A percentile compares a stretch with the other conserved stretches of the same genome.
Conservation (phyloP, 179 eudicot genomes). For the Sideroxylon spinosum region DNA sequence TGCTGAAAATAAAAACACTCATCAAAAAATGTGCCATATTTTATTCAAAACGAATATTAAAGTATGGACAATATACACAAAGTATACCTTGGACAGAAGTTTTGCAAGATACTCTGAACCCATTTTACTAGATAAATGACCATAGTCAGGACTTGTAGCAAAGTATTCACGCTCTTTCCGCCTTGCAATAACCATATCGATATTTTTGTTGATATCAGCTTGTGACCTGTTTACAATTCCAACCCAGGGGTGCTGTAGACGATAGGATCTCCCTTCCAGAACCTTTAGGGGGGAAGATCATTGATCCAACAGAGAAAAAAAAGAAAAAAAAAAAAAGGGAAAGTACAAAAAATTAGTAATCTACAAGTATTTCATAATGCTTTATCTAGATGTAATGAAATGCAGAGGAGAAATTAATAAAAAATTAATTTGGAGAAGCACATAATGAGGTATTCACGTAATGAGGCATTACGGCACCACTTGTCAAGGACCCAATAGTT, state of each 20-base stretch:
- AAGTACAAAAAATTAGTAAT: not conserved
- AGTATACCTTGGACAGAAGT: slow-evolving; percentile 69
- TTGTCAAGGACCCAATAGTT: not conserved
- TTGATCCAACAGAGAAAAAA: not conserved
- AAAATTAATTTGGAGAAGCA: not conserved
- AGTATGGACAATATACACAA: not conserved
- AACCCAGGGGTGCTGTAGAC: slow-evolving; percentile 85
- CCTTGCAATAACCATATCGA: slow-evolving; percentile 80
- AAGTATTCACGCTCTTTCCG: slow-evolving; percentile 79
- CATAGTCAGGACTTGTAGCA: slow-evolving; percentile 81
- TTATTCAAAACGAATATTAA: not conserved
- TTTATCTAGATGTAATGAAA: not conserved
- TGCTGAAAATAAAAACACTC: slow-evolving; percentile 47
- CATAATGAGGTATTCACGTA: not conserved
- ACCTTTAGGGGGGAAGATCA: slow-evolving; percentile 42
- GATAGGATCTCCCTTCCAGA: slow-evolving; percentile 89
- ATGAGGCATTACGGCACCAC: not conserved
- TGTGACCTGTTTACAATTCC: slow-evolving; percentile 95
- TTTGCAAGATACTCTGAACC: slow-evolving; percentile 96
- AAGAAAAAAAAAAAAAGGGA: not conserved
- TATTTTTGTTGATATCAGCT: slow-evolving; percentile 81
- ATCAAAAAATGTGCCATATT: not conserved
- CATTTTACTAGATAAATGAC: slow-evolving; percentile 76
- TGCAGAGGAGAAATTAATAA: not conserved
- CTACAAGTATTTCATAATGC: not conserved